These are phyloP conservation scores for Leccinum fibrillosum DNA, from an alignment of 768 basidiomycete genomes.

Conservation along the genomic window DNA sequence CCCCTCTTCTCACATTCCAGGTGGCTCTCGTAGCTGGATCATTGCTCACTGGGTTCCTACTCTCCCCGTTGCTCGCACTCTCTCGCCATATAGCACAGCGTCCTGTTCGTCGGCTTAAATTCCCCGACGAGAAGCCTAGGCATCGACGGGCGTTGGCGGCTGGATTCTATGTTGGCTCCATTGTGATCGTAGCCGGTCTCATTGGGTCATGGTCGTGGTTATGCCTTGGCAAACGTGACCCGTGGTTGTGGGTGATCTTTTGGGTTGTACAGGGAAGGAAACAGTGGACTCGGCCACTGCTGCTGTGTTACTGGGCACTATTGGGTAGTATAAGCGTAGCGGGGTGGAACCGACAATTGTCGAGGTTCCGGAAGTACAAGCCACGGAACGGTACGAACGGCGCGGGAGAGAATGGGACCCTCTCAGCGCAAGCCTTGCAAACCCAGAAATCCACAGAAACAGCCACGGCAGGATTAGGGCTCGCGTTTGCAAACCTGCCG, in stretches of 20 bases:
- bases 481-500: slow-evolving; percentile 44
- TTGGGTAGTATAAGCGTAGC: slow-evolving; percentile 83
- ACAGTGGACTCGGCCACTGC: slow-evolving; percentile 73
- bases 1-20: slow-evolving; percentile 88
- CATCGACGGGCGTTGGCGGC: slow-evolving; percentile 82
- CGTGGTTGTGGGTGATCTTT: slow-evolving; percentile 81
- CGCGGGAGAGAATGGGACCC: slow-evolving; percentile 35
- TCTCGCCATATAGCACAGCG: slow-evolving; percentile 89
- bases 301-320: slow-evolving; percentile 83
- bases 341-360: slow-evolving; percentile 91
- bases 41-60: slow-evolving; percentile 86
- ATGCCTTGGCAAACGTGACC: slow-evolving; percentile 77
- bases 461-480: slow-evolving; percentile 27
- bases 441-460: slow-evolving; percentile 19
- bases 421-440: slow-evolving; percentile 26
- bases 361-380: slow-evolving; percentile 67
- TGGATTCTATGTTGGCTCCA: slow-evolving; percentile 76
- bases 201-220: slow-evolving; percentile 93
- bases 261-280: slow-evolving; percentile 74
- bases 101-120: slow-evolving; percentile 76
- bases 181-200: slow-evolving; percentile 74
- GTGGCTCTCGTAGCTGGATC: slow-evolving; percentile 90
- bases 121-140: slow-evolving; percentile 77
- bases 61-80: slow-evolving; percentile 90
- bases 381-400: slow-evolving; percentile 38